Base-by-base conservation (phyloP, 2,329 filamentous ascomycete genomes). In the Amphichorda felina region DNA sequence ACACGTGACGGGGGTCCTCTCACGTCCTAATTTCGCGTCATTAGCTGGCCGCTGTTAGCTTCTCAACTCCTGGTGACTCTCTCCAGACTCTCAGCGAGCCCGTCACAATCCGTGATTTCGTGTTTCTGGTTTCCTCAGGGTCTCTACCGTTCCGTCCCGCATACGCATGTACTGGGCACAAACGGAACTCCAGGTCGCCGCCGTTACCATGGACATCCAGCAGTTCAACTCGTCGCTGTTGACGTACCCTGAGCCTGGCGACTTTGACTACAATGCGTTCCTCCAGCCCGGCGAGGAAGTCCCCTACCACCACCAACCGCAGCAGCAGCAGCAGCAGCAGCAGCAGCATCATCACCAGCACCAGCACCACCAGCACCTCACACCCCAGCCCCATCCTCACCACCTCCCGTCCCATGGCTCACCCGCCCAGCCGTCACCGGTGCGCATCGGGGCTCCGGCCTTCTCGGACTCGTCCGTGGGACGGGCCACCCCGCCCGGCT, bases 191-290 rank as follows among this genome's bases (percentile, higher is more conserved):
- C n/a, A n/a, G n/a, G n/a, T n/a, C n/a, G n/a, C n/a, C n/a, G n/a
- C n/a, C n/a, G n/a, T n/a, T n/a, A n/a, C 17, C 26, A 36, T 36
- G 34, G 34, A 36, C 27, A 33, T 37, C 16, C 36, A 38, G 5
- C 17, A 37, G 9, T 27, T 33, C 10, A 33, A 29, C 8, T 32
- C 36, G 16, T 34, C 36, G 5, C n/a, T 38, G 17, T 11, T 38
- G 17, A 21, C 29, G 21, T 37, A 32, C 30, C 29, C 35, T 19
- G 35, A 37, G 3, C 19, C 32, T 5, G 15, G 16, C 16, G 36
- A 34, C 16, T 38, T 38, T 17, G 36, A 38, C 36, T 34, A 34
- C 19, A 14, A 22, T n/a, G 31, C 32, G 18, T 38, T 38, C 18
- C 17, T 33, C 4, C 25, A 36, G 17, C 15, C 30, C 4, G 29